Evolutionary conservation across 768 basidiomycete species (phyloP), one percentile per base, ranked within the genome.

Genomic region (Pulveroboletus ravenelii): DNA sequence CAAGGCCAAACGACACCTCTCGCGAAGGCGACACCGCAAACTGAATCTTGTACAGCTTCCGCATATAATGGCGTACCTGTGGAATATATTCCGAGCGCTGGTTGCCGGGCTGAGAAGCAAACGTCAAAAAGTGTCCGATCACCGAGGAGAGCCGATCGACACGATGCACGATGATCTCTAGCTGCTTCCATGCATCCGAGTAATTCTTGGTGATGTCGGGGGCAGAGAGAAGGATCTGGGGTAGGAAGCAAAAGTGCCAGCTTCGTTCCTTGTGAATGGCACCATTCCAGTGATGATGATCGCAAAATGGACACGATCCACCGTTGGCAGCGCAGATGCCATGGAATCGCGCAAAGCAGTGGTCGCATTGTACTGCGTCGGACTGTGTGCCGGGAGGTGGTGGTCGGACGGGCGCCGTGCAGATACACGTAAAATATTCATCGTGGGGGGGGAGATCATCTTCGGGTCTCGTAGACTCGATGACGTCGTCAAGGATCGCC

Each of bases 301-400:
- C 89, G 57, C 89, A 93, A 73, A 93, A 93, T 0, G 89, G 89
- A 62, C 89, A 93, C 5, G 89, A 93, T 32, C 89, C 90, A n/a
- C 89, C 89, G 55, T 86, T 88, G 57, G 84, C 84, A 10, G 89
- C 89, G 59, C 89, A 92, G 43, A 82, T 77, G 5, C 88, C 89
- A 53, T 93, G 89, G 70, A 93, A 93, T 43, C 89, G 75, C 42
- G 89, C 90, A 64, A 79, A 88, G 55, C 89, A 93, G 58, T 92
- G 89, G 62, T 93, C 89, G 63, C 89, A 93, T 64, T 93, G 90
- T 14, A 93, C 90, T 1, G 90, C 89, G 62, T 91, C 89, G 0
- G 90, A 90, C 27, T 78, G 73, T 18, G 74, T 71, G 12, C 88
- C 88, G 5, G 80, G 81, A 3, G 82, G 82, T n/a, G 89, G 89